These are phyloP conservation scores for Fusarium keratoplasticum DNA, from an alignment of 2,329 filamentous ascomycete genomes.

Conservation along the genomic window DNA sequence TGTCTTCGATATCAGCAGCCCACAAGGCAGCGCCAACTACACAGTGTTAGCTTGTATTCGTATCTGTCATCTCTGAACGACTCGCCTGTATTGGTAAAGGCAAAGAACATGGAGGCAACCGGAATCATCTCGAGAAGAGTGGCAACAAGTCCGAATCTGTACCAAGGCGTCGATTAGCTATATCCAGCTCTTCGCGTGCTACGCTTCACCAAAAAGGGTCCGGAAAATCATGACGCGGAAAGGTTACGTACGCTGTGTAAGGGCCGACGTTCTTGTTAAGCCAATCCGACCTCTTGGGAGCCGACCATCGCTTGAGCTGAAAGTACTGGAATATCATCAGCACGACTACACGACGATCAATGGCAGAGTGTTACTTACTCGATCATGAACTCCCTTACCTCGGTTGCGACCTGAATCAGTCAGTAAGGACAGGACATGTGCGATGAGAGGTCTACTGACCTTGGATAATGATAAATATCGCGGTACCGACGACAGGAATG, in stretches of 20 bases:
- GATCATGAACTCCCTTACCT: constrained; percentile 62
- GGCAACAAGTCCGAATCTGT: constrained; percentile 79
- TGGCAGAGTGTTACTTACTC: constrained; percentile 57
- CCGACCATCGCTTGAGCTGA: constrained; percentile 87
- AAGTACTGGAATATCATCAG: constrained; percentile 74
- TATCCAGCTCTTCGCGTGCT: constrained; percentile 2
- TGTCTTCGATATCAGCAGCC: constrained; percentile 85
- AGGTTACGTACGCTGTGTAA: constrained; percentile 78
- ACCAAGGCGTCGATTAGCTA: constrained; percentile 18
- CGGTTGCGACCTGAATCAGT: constrained; percentile 56
- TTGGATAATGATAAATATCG: constrained; percentile 83
- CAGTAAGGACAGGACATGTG: constrained; percentile 7
- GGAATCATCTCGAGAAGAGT: constrained; percentile 88
- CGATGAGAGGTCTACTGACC: constrained; percentile 53
- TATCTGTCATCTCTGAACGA: not conserved
- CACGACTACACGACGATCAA: not conserved
- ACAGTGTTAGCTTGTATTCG: constrained; percentile 15
- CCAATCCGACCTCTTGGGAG: constrained; percentile 73
- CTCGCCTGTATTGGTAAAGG: constrained; percentile 85
- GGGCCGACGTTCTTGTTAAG: constrained; percentile 76
- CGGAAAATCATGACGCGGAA: not conserved
- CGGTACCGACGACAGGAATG: constrained; percentile 88
- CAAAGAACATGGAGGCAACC: constrained; percentile 83
- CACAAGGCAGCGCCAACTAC: constrained; percentile 90
- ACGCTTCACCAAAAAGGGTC: constrained; percentile 2